Conservation (phyloP, 495 filamentous ascomycete genomes). For the Talaromyces proteolyticus region DNA sequence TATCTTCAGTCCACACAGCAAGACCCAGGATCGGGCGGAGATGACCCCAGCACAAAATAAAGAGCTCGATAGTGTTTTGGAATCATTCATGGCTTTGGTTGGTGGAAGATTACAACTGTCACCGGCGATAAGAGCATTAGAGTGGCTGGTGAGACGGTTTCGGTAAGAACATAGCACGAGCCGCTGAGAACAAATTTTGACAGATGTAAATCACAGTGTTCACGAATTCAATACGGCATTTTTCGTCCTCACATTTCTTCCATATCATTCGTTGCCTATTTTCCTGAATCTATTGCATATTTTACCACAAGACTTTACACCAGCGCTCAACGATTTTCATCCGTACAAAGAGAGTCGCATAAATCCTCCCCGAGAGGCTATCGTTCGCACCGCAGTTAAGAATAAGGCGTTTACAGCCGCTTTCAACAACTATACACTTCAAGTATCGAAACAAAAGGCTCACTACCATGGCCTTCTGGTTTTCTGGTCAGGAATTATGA, state of each 20-base stretch:
- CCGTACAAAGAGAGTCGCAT: conserved; percentile 74
- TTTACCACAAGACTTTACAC: conserved; percentile 63
- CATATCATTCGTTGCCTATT: conserved; percentile 77
- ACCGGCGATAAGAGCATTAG: conserved; percentile 81
- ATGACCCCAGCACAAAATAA: conserved; percentile 77
- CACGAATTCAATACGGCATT: conserved; percentile 83
- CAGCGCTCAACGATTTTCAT: conserved; percentile 74
- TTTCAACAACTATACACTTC: conserved; percentile 69
- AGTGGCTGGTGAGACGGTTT: conserved; percentile 91
- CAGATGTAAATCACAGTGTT: conserved; percentile 52
- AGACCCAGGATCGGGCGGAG: conserved; percentile 74
- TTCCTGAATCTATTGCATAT: conserved; percentile 80
- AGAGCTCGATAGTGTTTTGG: conserved; percentile 69
- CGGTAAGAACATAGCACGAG: conserved; percentile 47
- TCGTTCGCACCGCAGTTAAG: conserved; percentile 73
- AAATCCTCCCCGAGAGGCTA: conserved; percentile 67
- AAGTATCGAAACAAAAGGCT: conserved; percentile 57
- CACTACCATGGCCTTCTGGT: conserved; percentile 71
- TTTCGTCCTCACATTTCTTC: conserved; percentile 82
- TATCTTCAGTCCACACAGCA: conserved; percentile 89
- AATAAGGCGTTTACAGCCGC: conserved; percentile 62
- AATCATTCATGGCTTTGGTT: conserved; percentile 74
- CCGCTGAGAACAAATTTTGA: conserved; percentile 3
- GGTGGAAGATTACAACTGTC: conserved; percentile 71
- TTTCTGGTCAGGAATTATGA: conserved; percentile 82